Conservation (phyloP, 140 eudicot species). For the Senecio squalidus region DNA sequence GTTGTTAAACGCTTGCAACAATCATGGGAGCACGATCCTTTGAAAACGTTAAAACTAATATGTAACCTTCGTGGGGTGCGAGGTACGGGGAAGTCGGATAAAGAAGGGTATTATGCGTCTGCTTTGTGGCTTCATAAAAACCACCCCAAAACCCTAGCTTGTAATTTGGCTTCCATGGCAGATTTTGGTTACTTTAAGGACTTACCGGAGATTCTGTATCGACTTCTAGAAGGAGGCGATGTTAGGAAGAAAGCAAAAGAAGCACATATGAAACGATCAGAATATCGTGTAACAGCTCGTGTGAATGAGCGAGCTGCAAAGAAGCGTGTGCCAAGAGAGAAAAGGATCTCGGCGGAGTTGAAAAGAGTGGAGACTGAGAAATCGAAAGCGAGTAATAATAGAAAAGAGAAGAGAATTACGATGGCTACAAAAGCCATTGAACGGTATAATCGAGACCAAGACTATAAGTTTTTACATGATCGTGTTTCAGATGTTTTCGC, state of each 20-base stretch:
- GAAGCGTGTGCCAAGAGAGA: not conserved
- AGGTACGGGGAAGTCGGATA: not conserved
- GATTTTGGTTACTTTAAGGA: not conserved
- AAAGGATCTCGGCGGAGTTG: not conserved
- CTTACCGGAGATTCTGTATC: not conserved
- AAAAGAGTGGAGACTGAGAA: not conserved
- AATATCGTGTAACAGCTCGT: not conserved
- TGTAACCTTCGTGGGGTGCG: not conserved
- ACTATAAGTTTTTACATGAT: not conserved
- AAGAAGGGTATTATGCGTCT: not conserved
- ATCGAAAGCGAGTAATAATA: not conserved
- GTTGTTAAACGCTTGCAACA: not conserved
- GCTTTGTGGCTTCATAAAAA: not conserved
- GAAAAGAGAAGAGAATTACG: not conserved
- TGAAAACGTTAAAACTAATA: slow-evolving; percentile 1
- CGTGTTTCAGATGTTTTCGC: slow-evolving; percentile 8
- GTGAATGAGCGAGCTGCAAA: not conserved
- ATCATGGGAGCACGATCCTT: not conserved
- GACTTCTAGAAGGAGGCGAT: not conserved
- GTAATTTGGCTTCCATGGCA: not conserved
- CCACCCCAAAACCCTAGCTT: not conserved
- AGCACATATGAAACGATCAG: not conserved
- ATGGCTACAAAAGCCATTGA: slow-evolving; percentile 11
- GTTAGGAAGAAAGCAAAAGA: not conserved
- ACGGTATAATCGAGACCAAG: not conserved